Evolutionary conservation across 73 alveolate species (phyloP), one percentile per base, ranked within the genome.

Genomic region (Paramecium sexaurelia): DNA sequence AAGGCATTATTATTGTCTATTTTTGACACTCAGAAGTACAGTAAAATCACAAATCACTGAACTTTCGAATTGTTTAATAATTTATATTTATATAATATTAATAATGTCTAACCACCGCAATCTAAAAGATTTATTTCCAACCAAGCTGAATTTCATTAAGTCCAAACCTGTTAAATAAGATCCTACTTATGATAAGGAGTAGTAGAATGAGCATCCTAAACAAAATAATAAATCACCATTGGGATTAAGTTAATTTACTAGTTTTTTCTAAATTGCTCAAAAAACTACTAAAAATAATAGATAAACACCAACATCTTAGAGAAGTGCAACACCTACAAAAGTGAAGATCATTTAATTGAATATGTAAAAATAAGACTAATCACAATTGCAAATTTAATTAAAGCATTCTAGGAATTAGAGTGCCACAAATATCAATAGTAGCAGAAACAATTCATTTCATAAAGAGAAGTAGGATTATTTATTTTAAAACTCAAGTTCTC

Each of bases 51-150:
- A n/a, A n/a, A n/a, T n/a, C n/a, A 51, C 67, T 51, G 67, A 51
- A 51, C 67, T 51, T 17, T 17, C 29, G 17, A 17, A 17, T 51
- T 51, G 67, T 51, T 51, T 51, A 51, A n/a, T 51, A n/a, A 51
- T 47, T 47, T 47, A 47, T 47, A 47, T 51, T 51, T 51, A 35
- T 71, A 71, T 71, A 32, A 27, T 71, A 71, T 35, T 35, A 71
- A 71, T 17, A 51, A 71, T 71, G 86, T 71, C 86, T 71, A 71
- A 71, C 86, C 86, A 71, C 86, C 86, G 86, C 13, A 71, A 71
- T 71, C 86, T 71, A 35, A 71, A 37, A 19, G 86, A 71, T 36
- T 40, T 71, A 71, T 71, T 71, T 37, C 32, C 55, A 9, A 33
- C 55, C 6, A 71, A 71, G 17, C 43, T 35, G 32, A 40, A 40